These are phyloP conservation scores for Chloropicon primus DNA, from an alignment of 139 green algal genomes.

Conservation along the genomic window DNA sequence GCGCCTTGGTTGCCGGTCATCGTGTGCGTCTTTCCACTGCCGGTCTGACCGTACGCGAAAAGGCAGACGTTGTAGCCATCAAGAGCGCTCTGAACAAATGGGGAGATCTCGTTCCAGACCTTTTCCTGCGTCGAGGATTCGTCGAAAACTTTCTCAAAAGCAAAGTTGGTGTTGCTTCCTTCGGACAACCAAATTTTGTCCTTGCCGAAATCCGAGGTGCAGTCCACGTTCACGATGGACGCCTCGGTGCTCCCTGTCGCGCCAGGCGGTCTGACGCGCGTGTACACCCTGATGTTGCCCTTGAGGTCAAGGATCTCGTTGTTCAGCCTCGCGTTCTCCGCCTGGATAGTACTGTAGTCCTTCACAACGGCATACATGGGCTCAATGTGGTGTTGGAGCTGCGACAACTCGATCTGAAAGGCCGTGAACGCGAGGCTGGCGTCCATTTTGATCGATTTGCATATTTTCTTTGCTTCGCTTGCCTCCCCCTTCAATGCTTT, in stretches of 20 bases:
- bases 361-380: no score
- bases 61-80: slow-evolving; percentile 9
- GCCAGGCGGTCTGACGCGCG: slow-evolving; percentile 23
- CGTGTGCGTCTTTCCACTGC: slow-evolving; percentile 14
- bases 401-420: not conserved
- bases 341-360: no score
- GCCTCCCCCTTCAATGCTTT: not conserved
- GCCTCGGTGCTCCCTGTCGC: no score
- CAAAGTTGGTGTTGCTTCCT: not conserved
- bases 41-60: slow-evolving; percentile 16
- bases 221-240: not conserved
- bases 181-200: no score
- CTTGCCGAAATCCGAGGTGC: no score
- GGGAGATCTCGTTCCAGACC: not conserved
- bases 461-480: no score
- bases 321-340: not conserved
- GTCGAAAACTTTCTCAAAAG: not conserved
- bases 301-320: slow-evolving; percentile 16
- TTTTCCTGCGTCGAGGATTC: not conserved
- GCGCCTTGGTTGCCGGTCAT: not conserved
- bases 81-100: not conserved
- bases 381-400: no score
- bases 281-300: slow-evolving; percentile 33
- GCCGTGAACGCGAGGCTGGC: not conserved
- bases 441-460: no score